A percentile compares a stretch with the other conserved stretches of the same genome.
phyloP scores from a whole-genome alignment of 805 yeast species.

The Kockiozyma suomiensis region DNA sequence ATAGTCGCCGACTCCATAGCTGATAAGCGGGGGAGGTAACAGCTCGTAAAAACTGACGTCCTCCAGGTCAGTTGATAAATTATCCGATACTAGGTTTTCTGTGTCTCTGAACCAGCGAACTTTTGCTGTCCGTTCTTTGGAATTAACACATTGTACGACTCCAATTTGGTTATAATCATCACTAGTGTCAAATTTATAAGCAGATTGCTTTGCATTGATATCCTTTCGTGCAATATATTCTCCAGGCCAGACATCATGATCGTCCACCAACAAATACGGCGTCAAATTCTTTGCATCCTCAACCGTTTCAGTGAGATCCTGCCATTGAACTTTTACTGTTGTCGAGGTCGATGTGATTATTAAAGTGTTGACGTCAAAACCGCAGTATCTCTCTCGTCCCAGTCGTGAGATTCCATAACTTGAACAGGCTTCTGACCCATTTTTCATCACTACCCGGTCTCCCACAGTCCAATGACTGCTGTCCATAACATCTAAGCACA shows the following conservation, averaged over 20 bases:
- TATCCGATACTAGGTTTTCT: constrained; percentile 21
- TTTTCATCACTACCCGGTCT: constrained; percentile 28
- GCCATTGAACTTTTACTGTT: constrained; percentile 28
- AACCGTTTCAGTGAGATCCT: constrained; percentile 18
- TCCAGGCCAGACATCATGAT: constrained; percentile 34
- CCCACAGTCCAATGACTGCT: constrained; percentile 31
- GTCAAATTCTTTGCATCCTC: constrained; percentile 20
- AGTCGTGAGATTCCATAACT: constrained; percentile 15
- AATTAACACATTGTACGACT: constrained; percentile 28
- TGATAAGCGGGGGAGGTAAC: constrained; percentile 27
- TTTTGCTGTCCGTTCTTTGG: constrained; percentile 26
- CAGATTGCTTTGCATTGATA: background rate
- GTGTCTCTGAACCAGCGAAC: constrained; percentile 31
- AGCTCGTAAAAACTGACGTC: constrained; percentile 32
- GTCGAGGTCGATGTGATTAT: constrained; percentile 25
- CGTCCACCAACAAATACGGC: constrained; percentile 30
- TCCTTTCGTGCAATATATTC: constrained; percentile 28
- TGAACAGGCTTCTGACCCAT: constrained; percentile 13
- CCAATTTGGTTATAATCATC: constrained; percentile 29
- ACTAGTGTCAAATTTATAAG: constrained; percentile 10
- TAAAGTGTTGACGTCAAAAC: constrained; percentile 30
- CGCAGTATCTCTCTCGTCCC: constrained; percentile 28
- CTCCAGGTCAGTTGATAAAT: constrained; percentile 17
- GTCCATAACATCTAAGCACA: constrained; percentile 24
- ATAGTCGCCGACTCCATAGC: constrained; percentile 27